Base-by-base conservation (phyloP, 2,329 filamentous ascomycete species). In the Dothiorella sarmentorum region DNA sequence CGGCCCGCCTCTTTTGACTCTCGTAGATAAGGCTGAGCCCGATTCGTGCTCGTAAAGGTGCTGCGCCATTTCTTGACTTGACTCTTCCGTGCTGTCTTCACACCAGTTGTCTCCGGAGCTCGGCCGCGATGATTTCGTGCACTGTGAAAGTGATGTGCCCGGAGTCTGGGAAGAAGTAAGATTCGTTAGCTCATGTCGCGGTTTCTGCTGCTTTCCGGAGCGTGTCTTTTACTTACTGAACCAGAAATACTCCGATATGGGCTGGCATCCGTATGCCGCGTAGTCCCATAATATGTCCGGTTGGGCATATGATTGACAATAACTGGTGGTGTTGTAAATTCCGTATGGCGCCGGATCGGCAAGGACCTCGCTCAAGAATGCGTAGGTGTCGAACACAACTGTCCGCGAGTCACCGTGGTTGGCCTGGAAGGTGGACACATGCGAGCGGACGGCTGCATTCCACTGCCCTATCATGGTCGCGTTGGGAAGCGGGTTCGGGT, bases 381-480 rank as follows among this genome's bases (percentile, higher is more conserved):
- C 61, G 57, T 80, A 76, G 0, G 75, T 76, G 63, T 80, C 76
- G 58, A 78, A 81, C 3, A 78, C 67, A 62, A 77, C 64, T 1
- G 76, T 69, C 15, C 70, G 73, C 0, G 72, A 69, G 18, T 73
- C 71, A 0, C 58, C 38, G 31, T 78, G 63, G 9, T 59, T 20
- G 1, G 43, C 37, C 6, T 67, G 62, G 56, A 81, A 80, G 0
- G 40, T 61, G 7, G 55, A 56, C 2, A 72, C 72, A 22, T 77
- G 70, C 1, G 61, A 55, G 0, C 63, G 60, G 4, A 81, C 67
- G 0, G 75, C 72, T 0, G 56, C 53, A 62, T 80, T 78, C 67
- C 77, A 83, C 66, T 71, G 72, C 0, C 63, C 64, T 1, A 83
- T 69, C 70, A 80, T 76, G 0, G 74, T 77, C 7, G 68, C 71